A percentile compares a stretch with the other conserved stretches of the same genome.
These are phyloP conservation scores for Suillus subaureus DNA, from an alignment of 768 basidiomycete species.

Conservation along the genomic window DNA sequence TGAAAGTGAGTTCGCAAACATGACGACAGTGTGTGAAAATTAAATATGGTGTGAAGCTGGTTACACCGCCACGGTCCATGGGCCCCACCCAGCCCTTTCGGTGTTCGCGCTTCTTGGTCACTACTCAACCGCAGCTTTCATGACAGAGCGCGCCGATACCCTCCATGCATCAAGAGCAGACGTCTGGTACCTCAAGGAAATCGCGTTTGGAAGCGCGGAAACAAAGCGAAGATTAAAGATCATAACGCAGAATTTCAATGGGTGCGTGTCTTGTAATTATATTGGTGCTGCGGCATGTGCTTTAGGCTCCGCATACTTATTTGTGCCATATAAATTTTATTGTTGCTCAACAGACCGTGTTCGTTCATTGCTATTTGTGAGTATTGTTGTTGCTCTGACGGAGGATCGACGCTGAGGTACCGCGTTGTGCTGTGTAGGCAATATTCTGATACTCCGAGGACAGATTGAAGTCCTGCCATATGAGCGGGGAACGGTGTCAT, in stretches of 20 bases:
- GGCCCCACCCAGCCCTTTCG: not conserved
- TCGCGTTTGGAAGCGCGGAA: conserved; percentile 47
- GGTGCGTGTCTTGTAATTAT: conserved; percentile 50
- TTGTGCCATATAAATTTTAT: not conserved
- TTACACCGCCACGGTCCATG: not conserved
- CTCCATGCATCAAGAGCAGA: conserved; percentile 42
- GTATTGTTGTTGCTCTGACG: conserved; percentile 18
- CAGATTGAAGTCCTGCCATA: conserved; percentile 73
- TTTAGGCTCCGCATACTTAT: not conserved
- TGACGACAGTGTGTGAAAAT: not conserved
- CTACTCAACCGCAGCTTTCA: conserved; percentile 8
- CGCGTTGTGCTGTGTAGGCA: conserved; percentile 49
- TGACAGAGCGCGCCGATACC: conserved; percentile 20
- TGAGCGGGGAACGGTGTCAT: conserved; percentile 71
- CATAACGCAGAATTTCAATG: conserved; percentile 84
- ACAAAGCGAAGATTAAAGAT: conserved; percentile 49
- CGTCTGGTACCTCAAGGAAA: conserved; percentile 78
- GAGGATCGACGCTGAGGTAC: not conserved
- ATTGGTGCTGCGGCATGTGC: conserved; percentile 1
- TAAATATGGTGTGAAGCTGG: not conserved
- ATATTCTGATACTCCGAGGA: conserved; percentile 86
- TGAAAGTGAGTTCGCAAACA: not conserved
- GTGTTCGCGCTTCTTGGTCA: not conserved
- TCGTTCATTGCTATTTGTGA: conserved; percentile 89
- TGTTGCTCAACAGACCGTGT: conserved; percentile 63